phyloP scores from a whole-genome alignment of 2,329 filamentous ascomycete genomes.

The Colletotrichum sojae region DNA sequence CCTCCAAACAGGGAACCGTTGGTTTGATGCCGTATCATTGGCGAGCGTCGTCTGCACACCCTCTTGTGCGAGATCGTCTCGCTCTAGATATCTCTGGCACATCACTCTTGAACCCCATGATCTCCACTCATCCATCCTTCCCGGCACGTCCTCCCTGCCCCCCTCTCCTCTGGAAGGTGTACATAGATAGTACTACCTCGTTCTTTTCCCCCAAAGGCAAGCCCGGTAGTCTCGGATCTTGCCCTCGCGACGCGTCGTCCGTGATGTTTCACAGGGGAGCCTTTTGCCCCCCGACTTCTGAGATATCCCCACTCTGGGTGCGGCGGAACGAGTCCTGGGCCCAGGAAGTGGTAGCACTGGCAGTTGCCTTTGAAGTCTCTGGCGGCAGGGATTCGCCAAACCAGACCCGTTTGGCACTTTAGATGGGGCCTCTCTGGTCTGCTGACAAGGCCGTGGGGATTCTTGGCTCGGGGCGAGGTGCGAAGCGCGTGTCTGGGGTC shows the following conservation, averaged over 20 bases:
- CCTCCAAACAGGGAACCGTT: constrained; percentile 34
- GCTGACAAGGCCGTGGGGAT: constrained; percentile 19
- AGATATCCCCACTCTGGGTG: constrained; percentile 12
- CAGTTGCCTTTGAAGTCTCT: not conserved
- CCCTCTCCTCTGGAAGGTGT: constrained; percentile 19
- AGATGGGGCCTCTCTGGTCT: constrained; percentile 6
- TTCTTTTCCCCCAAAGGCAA: not conserved
- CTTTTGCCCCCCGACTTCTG: constrained; percentile 12
- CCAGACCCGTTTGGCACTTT: not conserved
- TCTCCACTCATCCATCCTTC: constrained; percentile 38
- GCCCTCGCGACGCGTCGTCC: constrained; percentile 24
- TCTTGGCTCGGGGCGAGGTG: not conserved
- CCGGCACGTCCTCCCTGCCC: constrained; percentile 26
- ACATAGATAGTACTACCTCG: not conserved
- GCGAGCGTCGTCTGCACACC: constrained; percentile 34
- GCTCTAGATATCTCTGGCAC: constrained; percentile 32
- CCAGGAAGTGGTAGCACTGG: not conserved
- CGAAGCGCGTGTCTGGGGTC: not conserved
- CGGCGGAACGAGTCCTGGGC: constrained; percentile 1
- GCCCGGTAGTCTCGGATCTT: constrained; percentile 39
- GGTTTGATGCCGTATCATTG: constrained; percentile 10
- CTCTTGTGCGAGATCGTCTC: constrained; percentile 37
- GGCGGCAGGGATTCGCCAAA: not conserved
- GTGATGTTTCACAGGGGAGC: not conserved
- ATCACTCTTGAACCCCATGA: constrained; percentile 37